Percentiles rank a stretch among this genome's conserved stretches.
phyloP scores from a whole-genome alignment of 2,329 filamentous ascomycete species.

The Diaporthe citri region DNA sequence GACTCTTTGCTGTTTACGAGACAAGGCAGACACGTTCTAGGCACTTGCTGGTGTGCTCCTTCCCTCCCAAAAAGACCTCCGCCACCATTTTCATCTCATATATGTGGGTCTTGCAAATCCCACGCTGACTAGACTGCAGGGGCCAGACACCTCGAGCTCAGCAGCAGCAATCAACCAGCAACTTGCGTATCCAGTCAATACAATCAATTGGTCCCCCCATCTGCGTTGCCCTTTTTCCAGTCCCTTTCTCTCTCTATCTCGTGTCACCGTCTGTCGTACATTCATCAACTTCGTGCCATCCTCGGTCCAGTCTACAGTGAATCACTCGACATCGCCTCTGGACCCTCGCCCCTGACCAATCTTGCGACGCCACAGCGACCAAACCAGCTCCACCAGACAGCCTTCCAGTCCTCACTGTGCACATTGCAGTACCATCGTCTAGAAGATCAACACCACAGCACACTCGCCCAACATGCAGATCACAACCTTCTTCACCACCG shows the following conservation, averaged over 20 bases:
- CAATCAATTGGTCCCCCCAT: neutral
- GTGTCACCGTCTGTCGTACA: neutral
- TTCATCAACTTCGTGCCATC: neutral
- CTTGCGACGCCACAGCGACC: neutral
- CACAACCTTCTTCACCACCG: conserved; percentile 22
- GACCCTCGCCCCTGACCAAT: neutral
- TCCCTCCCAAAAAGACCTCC: conserved; percentile 10
- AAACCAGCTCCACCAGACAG: neutral
- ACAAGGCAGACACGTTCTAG: conserved; percentile 10
- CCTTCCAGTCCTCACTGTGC: neutral
- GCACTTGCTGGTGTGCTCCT: conserved; percentile 5
- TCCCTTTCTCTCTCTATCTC: neutral
- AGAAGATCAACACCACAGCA: conserved; percentile 12
- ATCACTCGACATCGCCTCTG: neutral
- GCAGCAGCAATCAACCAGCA: conserved; percentile 20
- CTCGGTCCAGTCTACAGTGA: neutral
- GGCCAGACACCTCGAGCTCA: neutral
- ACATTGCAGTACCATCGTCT: neutral
- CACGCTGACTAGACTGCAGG: conserved; percentile 25
- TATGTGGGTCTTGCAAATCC: conserved; percentile 27
- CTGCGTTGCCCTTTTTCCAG: neutral
- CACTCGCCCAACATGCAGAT: conserved; percentile 35
- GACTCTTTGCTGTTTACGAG: conserved; percentile 8
- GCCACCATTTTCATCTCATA: conserved; percentile 33
- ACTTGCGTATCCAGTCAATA: conserved; percentile 7